A percentile compares a stretch with the other conserved stretches of the same genome.
Conservation (phyloP, 164 flowering plant genomes). For the Magnolia changhungtana region DNA sequence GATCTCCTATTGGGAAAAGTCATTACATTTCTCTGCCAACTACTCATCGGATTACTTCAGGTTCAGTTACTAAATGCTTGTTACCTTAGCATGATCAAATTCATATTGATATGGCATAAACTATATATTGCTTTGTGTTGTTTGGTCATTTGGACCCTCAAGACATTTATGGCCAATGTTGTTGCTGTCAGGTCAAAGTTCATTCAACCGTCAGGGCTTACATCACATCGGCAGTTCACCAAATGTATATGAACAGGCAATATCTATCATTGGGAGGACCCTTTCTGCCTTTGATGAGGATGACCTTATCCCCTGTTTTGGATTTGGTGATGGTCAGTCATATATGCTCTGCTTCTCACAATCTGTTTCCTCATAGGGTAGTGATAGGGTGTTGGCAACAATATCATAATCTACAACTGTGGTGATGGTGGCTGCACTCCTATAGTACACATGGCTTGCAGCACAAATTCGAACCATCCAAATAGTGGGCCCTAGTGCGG, state of each 20-base stretch:
- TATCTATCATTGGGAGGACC: no score
- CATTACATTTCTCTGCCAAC: neutral
- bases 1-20: neutral
- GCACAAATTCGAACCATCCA: neutral
- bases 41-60: neutral
- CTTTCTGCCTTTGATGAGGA: no score
- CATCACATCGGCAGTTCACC: constrained; percentile 48
- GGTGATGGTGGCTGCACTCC: no score
- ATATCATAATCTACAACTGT: no score
- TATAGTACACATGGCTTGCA: neutral
- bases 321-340: no score
- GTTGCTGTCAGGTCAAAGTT: constrained; percentile 26
- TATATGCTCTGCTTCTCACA: no score
- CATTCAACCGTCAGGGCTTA: constrained; percentile 48
- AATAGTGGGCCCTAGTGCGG: neutral
- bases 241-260: constrained; percentile 68
- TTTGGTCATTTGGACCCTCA: neutral
- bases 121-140: neutral
- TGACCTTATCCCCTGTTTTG: no score
- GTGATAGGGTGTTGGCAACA: no score
- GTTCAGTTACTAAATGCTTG: neutral
- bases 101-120: neutral
- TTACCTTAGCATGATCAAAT: neutral
- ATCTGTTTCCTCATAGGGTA: no score
- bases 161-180: neutral